Percentiles rank a stretch among this genome's conserved stretches.
Conservation (phyloP, 2,329 filamentous ascomycete genomes). For the Scedosporium aurantiacum region DNA sequence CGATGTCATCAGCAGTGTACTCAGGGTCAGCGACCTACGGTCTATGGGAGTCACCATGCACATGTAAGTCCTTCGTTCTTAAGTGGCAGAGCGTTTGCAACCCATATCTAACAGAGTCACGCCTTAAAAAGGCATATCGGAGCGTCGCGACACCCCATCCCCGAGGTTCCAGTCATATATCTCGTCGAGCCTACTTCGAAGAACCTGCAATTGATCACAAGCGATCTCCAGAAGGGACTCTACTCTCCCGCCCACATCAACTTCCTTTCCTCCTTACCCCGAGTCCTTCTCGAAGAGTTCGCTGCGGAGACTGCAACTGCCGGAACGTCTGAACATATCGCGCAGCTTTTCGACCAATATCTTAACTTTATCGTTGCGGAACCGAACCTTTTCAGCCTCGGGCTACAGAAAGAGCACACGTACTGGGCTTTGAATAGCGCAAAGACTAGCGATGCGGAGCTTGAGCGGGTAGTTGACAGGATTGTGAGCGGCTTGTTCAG, state of each 20-base stretch:
- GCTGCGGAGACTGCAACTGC: constrained; percentile 75
- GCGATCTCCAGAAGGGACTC: constrained; percentile 73
- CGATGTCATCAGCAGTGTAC: constrained; percentile 93
- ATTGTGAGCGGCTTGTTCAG: constrained; percentile 97
- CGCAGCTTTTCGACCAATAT: constrained; percentile 92
- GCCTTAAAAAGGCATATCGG: constrained; percentile 32
- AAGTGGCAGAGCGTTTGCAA: neutral
- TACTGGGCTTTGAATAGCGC: constrained; percentile 97
- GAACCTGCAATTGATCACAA: constrained; percentile 75
- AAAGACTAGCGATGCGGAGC: constrained; percentile 77
- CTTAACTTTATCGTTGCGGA: constrained; percentile 95
- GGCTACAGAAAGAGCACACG: constrained; percentile 79
- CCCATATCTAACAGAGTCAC: neutral
- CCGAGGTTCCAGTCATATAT: constrained; percentile 93
- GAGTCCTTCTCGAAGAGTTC: constrained; percentile 88
- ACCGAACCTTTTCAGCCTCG: constrained; percentile 87
- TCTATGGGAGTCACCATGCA: constrained; percentile 95
- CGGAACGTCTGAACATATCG: constrained; percentile 78
- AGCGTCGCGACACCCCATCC: constrained; percentile 68
- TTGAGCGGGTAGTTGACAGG: constrained; percentile 77
- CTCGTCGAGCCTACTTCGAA: constrained; percentile 77
- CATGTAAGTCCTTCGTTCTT: constrained; percentile 44
- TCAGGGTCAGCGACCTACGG: constrained; percentile 85
- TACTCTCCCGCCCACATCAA: constrained; percentile 95
- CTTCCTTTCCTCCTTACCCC: constrained; percentile 86